phyloP scores from a whole-genome alignment of 352 stramenopile genomes.

The Globisporangium spinosum region DNA sequence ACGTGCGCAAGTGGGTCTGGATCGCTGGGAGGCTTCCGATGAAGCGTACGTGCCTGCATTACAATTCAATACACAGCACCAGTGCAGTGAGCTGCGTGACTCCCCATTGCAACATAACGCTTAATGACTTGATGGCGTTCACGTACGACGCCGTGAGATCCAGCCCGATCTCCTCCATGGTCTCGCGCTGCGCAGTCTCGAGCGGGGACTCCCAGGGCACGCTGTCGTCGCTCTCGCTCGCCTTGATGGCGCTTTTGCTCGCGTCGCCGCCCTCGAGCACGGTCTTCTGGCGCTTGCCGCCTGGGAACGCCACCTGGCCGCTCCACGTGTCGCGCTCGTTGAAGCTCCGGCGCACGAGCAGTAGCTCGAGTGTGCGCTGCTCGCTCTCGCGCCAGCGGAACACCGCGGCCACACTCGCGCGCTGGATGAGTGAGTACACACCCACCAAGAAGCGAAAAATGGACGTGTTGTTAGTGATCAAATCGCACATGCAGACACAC shows the following conservation, averaged over 20 bases:
- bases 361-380: constrained; percentile 57
- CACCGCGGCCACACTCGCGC: constrained; percentile 71
- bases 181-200: constrained; percentile 74
- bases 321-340: constrained; percentile 82
- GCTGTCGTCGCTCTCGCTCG: constrained; percentile 29
- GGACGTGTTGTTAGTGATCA: not conserved
- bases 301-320: constrained; percentile 78
- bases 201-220: constrained; percentile 61
- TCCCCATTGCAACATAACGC: constrained; percentile 6
- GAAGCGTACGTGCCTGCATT: constrained; percentile 55
- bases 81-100: too few relatives aligned
- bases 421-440: constrained; percentile 21
- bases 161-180: constrained; percentile 78
- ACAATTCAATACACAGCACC: constrained; percentile 8
- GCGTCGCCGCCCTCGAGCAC: constrained; percentile 8
- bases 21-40: constrained; percentile 56
- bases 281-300: constrained; percentile 56
- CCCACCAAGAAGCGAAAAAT: not conserved
- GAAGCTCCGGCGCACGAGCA: constrained; percentile 71
- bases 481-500: not conserved
- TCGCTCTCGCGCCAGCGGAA: constrained; percentile 78
- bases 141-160: constrained; percentile 55
- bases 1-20: constrained; percentile 55
- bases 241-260: constrained; percentile 22
- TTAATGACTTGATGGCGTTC: not conserved